phyloP scores from a whole-genome alignment of 306 rosid species.

The Cucurbita moschata region DNA sequence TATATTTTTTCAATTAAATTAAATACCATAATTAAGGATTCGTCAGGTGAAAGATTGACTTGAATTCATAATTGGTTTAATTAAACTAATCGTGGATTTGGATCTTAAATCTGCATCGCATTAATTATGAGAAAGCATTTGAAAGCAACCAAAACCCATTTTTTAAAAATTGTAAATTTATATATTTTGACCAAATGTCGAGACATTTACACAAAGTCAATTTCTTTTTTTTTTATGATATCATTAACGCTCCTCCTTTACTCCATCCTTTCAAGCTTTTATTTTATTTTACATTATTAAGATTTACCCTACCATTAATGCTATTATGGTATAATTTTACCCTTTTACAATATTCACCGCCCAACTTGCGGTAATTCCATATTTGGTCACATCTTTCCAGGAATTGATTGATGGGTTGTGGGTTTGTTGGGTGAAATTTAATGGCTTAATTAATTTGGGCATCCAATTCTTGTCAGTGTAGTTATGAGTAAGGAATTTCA shows the following conservation, averaged over 20 bases:
- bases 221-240: background rate
- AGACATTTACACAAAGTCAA: slow-evolving; percentile 1
- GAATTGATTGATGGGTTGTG: background rate
- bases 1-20: no score
- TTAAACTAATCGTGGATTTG: background rate
- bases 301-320: no score
- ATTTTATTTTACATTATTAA: background rate
- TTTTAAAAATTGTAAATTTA: background rate
- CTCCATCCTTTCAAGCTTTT: background rate
- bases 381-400: no score
- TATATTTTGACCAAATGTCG: background rate
- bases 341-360: no score
- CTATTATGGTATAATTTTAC: no score
- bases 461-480: background rate
- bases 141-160: background rate
- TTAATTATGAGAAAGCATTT: background rate
- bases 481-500: background rate
- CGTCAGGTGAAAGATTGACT: background rate
- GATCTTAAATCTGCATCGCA: slow-evolving; percentile 4
- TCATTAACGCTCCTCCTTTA: background rate
- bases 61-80: background rate
- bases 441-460: background rate
- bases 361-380: no score
- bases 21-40: background rate
- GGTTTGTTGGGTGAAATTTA: background rate